Conservation (phyloP, 441 rosid species). For the Erodium moschatum region DNA sequence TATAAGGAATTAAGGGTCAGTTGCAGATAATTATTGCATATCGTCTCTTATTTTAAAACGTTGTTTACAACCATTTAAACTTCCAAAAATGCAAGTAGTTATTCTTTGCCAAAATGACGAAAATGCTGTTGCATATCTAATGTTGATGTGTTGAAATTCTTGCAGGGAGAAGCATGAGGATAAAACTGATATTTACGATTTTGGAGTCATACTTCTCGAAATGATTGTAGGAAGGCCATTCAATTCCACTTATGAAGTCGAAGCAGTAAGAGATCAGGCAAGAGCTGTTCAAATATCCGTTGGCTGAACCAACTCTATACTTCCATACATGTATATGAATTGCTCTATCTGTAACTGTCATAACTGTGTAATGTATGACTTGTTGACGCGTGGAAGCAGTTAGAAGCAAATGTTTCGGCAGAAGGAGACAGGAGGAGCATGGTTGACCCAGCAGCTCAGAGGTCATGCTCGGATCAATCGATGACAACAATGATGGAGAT, state of each 20-base stretch:
- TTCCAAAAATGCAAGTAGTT: too few relatives aligned
- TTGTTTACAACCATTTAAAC: too few relatives aligned
- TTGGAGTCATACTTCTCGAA: conserved; percentile 83
- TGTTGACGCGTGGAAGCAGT: conserved; percentile 25
- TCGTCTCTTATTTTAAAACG: too few relatives aligned
- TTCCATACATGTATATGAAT: background rate
- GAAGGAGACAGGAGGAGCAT: conserved; percentile 46
- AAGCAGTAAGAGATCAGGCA: conserved; percentile 50
- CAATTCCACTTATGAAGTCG: conserved; percentile 44
- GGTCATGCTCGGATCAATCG: conserved; percentile 61
- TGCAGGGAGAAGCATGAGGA: conserved; percentile 41
- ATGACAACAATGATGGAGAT: conserved; percentile 72
- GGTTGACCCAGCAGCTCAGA: conserved; percentile 51
- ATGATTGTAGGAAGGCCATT: conserved; percentile 61
- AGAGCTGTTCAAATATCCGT: background rate
- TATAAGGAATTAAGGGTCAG: too few relatives aligned
- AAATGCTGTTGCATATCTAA: too few relatives aligned
- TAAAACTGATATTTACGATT: conserved; percentile 56
- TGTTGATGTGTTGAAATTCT: too few relatives aligned
- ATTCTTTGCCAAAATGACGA: too few relatives aligned
- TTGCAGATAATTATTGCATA: too few relatives aligned
- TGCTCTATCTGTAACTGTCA: background rate
- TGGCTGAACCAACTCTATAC: too few relatives aligned
- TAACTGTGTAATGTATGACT: too few relatives aligned
- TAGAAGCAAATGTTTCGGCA: conserved; percentile 40